Percentiles rank a stretch among this genome's conserved stretches.
Conservation (phyloP, 106 monocot genomes). For the Gastrodia elata region DNA sequence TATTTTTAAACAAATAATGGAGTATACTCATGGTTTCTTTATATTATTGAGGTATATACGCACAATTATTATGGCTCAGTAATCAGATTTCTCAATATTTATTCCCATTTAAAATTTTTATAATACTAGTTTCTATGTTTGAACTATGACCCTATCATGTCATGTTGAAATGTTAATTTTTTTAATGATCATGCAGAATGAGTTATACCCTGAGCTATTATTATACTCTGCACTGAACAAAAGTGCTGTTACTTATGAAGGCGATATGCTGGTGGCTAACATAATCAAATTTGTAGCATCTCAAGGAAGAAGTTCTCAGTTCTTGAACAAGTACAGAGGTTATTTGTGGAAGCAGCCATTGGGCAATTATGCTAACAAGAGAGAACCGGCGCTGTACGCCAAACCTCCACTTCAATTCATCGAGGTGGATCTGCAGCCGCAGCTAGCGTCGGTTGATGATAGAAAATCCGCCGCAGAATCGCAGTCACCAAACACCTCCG, state of each 20-base stretch:
- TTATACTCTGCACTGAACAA: conserved; percentile 64
- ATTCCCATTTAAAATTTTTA: no score
- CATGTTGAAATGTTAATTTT: neutral
- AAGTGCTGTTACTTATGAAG: conserved; percentile 48
- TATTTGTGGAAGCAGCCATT: conserved; percentile 38
- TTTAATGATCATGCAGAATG: conserved; percentile 36
- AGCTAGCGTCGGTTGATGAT: no score
- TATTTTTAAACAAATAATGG: no score
- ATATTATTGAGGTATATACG: no score
- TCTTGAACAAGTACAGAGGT: conserved; percentile 36
- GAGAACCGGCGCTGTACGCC: neutral
- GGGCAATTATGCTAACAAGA: conserved; percentile 13
- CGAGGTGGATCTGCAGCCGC: neutral
- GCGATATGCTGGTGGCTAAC: conserved; percentile 43
- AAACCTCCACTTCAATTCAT: neutral
- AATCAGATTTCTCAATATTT: no score
- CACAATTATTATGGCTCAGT: no score
- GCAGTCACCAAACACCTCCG: neutral
- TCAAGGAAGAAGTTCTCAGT: conserved; percentile 45
- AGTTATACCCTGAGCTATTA: conserved; percentile 52
- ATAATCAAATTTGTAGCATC: conserved; percentile 66
- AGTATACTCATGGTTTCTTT: no score
- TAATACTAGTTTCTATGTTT: no score
- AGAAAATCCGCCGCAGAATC: conserved; percentile 6
- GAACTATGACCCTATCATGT: neutral